Evolutionary conservation across 148 eudicot species (phyloP).

Genomic region (Dianthus caryophyllus): DNA sequence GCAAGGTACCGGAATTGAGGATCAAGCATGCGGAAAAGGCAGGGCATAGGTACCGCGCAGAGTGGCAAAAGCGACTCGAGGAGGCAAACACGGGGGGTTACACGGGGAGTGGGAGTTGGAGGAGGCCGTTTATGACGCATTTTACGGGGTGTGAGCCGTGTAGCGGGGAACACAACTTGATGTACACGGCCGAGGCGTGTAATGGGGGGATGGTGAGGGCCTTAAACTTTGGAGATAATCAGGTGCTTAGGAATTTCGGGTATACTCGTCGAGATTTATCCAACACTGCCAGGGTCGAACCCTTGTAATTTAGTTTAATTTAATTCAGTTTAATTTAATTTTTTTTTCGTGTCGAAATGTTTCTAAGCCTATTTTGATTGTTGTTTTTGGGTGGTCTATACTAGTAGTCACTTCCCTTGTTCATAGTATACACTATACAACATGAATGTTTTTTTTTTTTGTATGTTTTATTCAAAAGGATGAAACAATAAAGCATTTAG

Average conservation of each 20-base stretch:
- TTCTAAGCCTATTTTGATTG: no score
- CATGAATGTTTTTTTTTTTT: not conserved
- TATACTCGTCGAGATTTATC: constrained; percentile 43
- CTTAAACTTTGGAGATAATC: constrained; percentile 67
- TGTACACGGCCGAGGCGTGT: constrained; percentile 45
- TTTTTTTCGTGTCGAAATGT: no score
- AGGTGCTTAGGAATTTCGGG: constrained; percentile 65
- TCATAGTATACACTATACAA: constrained; percentile 4
- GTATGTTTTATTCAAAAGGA: not conserved
- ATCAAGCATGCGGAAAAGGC: constrained; percentile 59
- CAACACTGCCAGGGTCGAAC: constrained; percentile 35
- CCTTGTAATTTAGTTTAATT: constrained; percentile 1
- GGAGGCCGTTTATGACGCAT: constrained; percentile 77
- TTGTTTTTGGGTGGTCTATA: not conserved
- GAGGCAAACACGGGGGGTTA: constrained; percentile 25
- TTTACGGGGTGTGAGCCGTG: constrained; percentile 89
- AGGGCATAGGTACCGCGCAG: constrained; percentile 23
- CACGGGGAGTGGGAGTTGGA: not conserved
- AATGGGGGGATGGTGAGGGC: constrained; percentile 56
- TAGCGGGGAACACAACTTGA: constrained; percentile 51
- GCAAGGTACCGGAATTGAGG: constrained; percentile 27
- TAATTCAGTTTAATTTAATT: no score
- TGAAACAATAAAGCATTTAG: not conserved
- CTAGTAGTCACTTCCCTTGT: no score
- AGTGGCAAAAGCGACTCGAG: constrained; percentile 30